A percentile compares a stretch with the other conserved stretches of the same genome.
Conservation (phyloP, 495 filamentous ascomycete species). For the Hypoxylon fuscum region DNA sequence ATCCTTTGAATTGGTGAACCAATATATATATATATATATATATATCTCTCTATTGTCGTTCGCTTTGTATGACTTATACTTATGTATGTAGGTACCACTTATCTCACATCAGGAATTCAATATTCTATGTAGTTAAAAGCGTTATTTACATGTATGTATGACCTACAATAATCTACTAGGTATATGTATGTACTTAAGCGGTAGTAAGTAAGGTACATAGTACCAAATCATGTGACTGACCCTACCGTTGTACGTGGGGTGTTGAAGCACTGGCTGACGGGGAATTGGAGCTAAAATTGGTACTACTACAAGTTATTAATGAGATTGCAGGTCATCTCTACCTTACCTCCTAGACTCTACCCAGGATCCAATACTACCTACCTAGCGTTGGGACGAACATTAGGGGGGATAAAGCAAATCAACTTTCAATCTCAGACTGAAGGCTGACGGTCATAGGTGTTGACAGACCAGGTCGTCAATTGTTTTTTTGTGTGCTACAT, state of each 20-base stretch:
- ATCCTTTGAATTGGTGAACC: too few relatives aligned
- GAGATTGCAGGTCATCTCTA: conserved; percentile 34
- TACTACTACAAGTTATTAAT: conserved; percentile 23
- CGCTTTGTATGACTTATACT: too few relatives aligned
- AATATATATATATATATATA: too few relatives aligned
- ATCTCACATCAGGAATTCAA: too few relatives aligned
- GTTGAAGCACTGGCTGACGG: conserved; percentile 17
- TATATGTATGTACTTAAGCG: too few relatives aligned
- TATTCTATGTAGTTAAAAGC: too few relatives aligned
- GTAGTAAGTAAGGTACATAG: background rate
- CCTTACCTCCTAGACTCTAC: background rate
- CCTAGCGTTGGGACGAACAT: background rate
- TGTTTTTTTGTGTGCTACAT: too few relatives aligned
- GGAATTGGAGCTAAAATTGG: conserved; percentile 26
- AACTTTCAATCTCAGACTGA: background rate
- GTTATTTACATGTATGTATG: background rate
- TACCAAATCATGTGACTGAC: conserved; percentile 10
- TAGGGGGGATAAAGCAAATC: conserved; percentile 4
- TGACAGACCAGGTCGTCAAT: background rate
- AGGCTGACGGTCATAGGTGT: background rate
- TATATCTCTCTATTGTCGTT: too few relatives aligned
- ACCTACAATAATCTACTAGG: too few relatives aligned
- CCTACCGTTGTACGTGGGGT: conserved; percentile 27
- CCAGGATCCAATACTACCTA: background rate
- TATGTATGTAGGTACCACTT: background rate